These are phyloP conservation scores for Nannizziopsis arthrosporioides DNA, from an alignment of 2,329 filamentous ascomycete species.

Conservation along the genomic window DNA sequence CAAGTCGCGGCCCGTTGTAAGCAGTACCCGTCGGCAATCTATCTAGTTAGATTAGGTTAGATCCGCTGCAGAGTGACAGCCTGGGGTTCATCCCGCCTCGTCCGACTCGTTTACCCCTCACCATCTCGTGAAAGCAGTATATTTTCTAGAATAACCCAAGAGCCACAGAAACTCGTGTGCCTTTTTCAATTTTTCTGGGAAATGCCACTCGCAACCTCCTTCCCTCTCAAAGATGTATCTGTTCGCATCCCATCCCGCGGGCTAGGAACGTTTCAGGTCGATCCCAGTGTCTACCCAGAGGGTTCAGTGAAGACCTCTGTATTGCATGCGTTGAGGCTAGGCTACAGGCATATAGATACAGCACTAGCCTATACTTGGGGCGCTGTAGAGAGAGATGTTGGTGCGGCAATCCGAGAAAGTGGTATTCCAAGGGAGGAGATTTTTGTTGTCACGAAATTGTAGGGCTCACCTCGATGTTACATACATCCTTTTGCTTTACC, in stretches of 20 bases:
- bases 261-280: constrained; percentile 12
- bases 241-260: constrained; percentile 6
- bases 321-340: constrained; percentile 36
- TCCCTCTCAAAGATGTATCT: neutral
- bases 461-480: constrained; percentile 17
- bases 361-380: constrained; percentile 36
- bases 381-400: constrained; percentile 54
- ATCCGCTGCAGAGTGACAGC: no score
- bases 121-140: no score
- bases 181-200: no score
- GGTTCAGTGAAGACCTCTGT: constrained; percentile 39
- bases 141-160: no score
- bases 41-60: no score
- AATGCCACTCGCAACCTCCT: constrained; percentile 5
- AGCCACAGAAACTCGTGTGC: no score
- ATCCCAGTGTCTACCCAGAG: neutral
- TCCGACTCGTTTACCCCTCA: no score
- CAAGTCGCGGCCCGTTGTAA: no score
- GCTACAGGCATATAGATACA: constrained; percentile 46
- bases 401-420: constrained; percentile 50
- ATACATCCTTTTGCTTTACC: neutral
- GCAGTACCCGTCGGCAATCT: no score
- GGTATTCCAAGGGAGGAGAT: constrained; percentile 54
- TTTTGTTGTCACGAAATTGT: constrained; percentile 56
- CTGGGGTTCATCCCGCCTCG: no score